Evolutionary conservation across 2,329 filamentous ascomycete genomes (phyloP).

Genomic region (Coniella vitis): DNA sequence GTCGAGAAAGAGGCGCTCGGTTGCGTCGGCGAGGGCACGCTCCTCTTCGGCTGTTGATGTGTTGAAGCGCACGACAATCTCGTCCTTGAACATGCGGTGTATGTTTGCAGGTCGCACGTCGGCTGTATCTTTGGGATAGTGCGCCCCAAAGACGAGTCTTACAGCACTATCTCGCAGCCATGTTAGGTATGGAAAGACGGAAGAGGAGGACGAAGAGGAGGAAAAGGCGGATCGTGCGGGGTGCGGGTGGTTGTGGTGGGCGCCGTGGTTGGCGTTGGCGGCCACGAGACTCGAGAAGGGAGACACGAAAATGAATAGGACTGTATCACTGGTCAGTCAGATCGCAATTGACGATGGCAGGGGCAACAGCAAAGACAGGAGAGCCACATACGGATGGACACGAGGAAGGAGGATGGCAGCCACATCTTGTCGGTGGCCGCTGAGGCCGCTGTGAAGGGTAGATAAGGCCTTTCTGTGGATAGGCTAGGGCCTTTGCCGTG

Average conservation of each 20-base stretch:
- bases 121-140: constrained; percentile 26
- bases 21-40: constrained; percentile 62
- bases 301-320: constrained; percentile 3
- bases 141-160: constrained; percentile 43
- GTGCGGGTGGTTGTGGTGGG: constrained; percentile 13
- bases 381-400: constrained; percentile 5
- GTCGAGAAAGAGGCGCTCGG: constrained; percentile 72
- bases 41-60: constrained; percentile 64
- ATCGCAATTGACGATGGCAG: not conserved
- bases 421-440: constrained; percentile 12
- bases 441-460: not conserved
- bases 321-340: not conserved
- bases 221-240: constrained; percentile 9
- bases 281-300: constrained; percentile 1
- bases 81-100: constrained; percentile 55
- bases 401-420: constrained; percentile 3
- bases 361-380: too few relatives aligned
- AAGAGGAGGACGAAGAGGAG: constrained; percentile 30
- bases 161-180: constrained; percentile 44
- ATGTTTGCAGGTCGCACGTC: constrained; percentile 19
- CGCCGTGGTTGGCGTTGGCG: constrained; percentile 12
- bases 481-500: too few relatives aligned
- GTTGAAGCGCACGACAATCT: constrained; percentile 88
- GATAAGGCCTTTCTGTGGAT: too few relatives aligned
- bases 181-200: constrained; percentile 40